Base-by-base conservation (phyloP, 176 grass and related monocot species). In the Juncus inflexus region DNA sequence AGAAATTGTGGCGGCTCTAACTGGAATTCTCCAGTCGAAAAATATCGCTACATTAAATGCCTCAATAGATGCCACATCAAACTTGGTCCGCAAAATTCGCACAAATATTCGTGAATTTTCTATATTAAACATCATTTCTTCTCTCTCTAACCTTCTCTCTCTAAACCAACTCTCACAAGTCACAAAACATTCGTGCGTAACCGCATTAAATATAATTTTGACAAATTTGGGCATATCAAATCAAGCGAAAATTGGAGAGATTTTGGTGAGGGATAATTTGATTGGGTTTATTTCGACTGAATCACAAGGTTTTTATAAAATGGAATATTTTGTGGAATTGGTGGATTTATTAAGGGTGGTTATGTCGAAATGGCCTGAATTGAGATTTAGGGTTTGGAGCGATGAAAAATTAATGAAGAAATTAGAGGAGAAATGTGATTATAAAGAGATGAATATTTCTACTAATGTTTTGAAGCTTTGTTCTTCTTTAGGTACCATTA, bases 401-500 rank as follows among this genome's bases (percentile, higher is more conserved):
- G 85, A 97, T 51, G 38, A 15, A 61, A 77, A 64, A 35, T 49
- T 91, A 67, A 89, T 97, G 85, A 57, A 1, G 0, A 84, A 79
- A 66, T 60, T 97, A 52, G 42, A 53, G 52, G 67, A 77, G 14
- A 79, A 81, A 43, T 81, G 54, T 79, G 15, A 60, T 58, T 15
- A 49, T 15, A 14, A 70, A 55, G 71, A 86, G 59, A 66, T 60
- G 19, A 53, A 10, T 16, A 53, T 97, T 86, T 52, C 59, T 42
- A 58, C 75, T 60, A 76, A 72, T 64, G 69, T 80, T 64, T 39
- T 91, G 52, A 86, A 79, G 60, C 42, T 97, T 15, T 85, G 69
- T 79, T 84, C 87, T 89, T 83, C 85, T 70, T 72, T 97, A 89
- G 87, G 92, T 97, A n/a, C n/a, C n/a, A n/a, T n/a, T n/a, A n/a